Conservation (phyloP, 2,329 filamentous ascomycete genomes). For the Juglanconis juglandina region DNA sequence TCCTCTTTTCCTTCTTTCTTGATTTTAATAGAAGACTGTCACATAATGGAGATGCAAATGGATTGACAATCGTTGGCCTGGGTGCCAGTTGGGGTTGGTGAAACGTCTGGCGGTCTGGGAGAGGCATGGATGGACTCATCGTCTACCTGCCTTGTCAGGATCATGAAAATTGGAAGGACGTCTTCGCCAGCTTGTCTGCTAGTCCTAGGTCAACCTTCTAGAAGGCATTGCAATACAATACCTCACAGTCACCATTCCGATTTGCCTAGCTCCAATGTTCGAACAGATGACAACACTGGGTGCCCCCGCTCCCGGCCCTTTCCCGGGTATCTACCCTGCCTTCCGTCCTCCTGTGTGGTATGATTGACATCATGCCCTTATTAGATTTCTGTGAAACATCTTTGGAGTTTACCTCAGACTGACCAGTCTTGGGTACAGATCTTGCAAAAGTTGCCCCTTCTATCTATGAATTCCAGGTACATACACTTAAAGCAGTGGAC, state of each 20-base stretch:
- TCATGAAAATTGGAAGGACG: slow-evolving; percentile 9
- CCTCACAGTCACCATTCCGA: not conserved
- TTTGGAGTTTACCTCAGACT: too few relatives aligned
- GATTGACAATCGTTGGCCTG: slow-evolving; percentile 5
- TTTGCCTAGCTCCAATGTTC: too few relatives aligned
- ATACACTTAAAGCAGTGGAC: not conserved
- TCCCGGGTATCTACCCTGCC: too few relatives aligned
- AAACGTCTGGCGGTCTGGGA: slow-evolving; percentile 2
- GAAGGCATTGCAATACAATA: not conserved
- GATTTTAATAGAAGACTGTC: not conserved
- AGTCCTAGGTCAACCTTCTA: slow-evolving; percentile 1
- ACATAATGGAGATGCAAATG: not conserved
- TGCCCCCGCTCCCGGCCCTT: too few relatives aligned
- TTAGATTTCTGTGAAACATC: too few relatives aligned
- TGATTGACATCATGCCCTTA: too few relatives aligned
- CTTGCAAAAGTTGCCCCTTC: too few relatives aligned
- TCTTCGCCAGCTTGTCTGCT: slow-evolving; percentile 1
- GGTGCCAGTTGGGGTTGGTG: slow-evolving; percentile 14
- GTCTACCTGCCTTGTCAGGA: slow-evolving; percentile 1
- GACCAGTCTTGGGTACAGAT: too few relatives aligned
- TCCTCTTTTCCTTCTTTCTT: not conserved
- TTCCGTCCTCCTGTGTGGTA: too few relatives aligned
- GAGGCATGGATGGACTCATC: slow-evolving; percentile 1
- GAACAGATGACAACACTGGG: too few relatives aligned
- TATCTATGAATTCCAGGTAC: too few relatives aligned